A percentile compares a stretch with the other conserved stretches of the same genome.
Conservation (phyloP, 2,329 filamentous ascomycete species). For the Emericellopsis cladophorae region DNA sequence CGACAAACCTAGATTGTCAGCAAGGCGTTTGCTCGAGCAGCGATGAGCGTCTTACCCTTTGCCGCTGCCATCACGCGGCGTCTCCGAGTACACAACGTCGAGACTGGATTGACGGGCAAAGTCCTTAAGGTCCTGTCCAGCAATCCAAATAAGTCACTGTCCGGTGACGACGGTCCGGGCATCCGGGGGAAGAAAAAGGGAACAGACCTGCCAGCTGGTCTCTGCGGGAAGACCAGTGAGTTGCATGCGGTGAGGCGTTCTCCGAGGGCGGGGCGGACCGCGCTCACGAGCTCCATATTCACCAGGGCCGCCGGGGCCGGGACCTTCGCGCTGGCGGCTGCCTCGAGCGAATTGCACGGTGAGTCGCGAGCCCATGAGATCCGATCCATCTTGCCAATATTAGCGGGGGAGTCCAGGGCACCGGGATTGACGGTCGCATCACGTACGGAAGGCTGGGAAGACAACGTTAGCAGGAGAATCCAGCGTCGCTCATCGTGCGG, state of each 20-base stretch:
- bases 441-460: slow-evolving; percentile 48
- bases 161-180: slow-evolving; percentile 25
- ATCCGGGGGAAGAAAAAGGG: slow-evolving; percentile 22
- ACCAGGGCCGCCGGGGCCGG: background rate
- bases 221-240: slow-evolving; percentile 93
- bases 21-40: background rate
- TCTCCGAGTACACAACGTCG: slow-evolving; percentile 97
- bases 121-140: slow-evolving; percentile 97
- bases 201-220: slow-evolving; percentile 99
- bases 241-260: slow-evolving; percentile 93
- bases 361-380: slow-evolving; percentile 94
- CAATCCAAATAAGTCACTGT: slow-evolving; percentile 67
- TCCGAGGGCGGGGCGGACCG: slow-evolving; percentile 63
- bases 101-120: slow-evolving; percentile 94
- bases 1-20: slow-evolving; percentile 61
- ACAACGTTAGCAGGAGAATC: background rate
- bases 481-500: slow-evolving; percentile 11
- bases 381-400: slow-evolving; percentile 65
- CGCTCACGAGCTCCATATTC: slow-evolving; percentile 42
- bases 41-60: slow-evolving; percentile 53
- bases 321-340: slow-evolving; percentile 37
- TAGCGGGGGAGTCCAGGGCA: slow-evolving; percentile 5
- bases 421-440: slow-evolving; percentile 5
- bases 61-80: slow-evolving; percentile 79
- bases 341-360: slow-evolving; percentile 98